Evolutionary conservation across 192 early-diverging fungal genomes (phyloP).

Genomic region (Coemansia sp.): DNA sequence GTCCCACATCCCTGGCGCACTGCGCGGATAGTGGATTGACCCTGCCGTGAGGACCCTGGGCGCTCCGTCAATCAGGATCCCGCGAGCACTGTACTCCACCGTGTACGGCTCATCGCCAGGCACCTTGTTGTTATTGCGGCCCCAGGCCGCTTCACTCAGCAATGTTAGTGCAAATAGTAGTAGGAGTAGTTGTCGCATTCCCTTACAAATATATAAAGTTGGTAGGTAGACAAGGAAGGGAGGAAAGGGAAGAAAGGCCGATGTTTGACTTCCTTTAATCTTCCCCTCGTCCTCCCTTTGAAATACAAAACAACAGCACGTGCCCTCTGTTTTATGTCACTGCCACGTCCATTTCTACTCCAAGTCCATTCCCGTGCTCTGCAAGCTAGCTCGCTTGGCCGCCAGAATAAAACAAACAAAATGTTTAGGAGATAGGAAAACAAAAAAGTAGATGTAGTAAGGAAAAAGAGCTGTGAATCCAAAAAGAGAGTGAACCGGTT

Average conservation of each 20-base stretch:
- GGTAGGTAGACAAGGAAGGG: background rate
- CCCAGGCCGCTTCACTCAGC: background rate
- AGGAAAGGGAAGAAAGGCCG: background rate
- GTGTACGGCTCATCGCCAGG: conserved; percentile 38
- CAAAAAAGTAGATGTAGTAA: background rate
- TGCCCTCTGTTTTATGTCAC: no score
- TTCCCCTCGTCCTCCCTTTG: no score
- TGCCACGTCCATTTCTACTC: no score
- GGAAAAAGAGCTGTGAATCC: conserved; percentile 3
- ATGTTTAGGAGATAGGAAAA: conserved; percentile 7
- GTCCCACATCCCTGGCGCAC: conserved; percentile 60
- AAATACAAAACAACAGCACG: no score
- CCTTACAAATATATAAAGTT: background rate
- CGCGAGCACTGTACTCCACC: conserved; percentile 35
- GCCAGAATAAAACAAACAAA: background rate
- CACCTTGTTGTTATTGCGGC: background rate
- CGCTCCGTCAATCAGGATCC: conserved; percentile 40
- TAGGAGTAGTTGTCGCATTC: no score
- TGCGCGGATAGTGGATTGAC: conserved; percentile 63
- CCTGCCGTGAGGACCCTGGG: conserved; percentile 50
- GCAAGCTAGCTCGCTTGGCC: no score
- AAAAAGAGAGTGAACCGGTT: background rate
- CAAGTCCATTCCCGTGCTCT: no score
- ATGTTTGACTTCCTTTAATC: no score
- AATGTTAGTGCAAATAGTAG: background rate